These are phyloP conservation scores for Candida incommunis DNA, from an alignment of 805 yeast genomes.

Conservation along the genomic window DNA sequence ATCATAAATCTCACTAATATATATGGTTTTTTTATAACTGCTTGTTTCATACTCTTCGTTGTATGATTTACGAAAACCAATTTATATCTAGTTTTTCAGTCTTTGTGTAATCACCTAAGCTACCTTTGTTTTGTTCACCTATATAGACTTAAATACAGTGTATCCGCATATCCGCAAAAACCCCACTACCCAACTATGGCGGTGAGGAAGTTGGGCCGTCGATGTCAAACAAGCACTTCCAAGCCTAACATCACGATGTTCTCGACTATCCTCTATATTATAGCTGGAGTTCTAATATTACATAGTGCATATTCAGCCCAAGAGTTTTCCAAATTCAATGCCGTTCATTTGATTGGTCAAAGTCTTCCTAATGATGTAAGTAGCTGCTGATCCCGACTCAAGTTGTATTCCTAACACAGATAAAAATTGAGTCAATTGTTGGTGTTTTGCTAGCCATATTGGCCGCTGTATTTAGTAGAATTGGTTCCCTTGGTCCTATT, in stretches of 20 bases:
- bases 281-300: slow-evolving; percentile 9
- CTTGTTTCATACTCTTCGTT: neutral
- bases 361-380: slow-evolving; percentile 6
- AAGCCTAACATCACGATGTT: no score
- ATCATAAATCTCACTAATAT: no score
- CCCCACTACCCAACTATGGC: no score
- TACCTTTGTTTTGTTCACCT: no score
- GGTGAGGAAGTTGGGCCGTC: no score
- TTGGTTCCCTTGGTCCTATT: slow-evolving; percentile 31
- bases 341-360: neutral
- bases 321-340: slow-evolving; percentile 11
- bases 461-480: slow-evolving; percentile 20
- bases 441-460: slow-evolving; percentile 32
- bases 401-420: slow-evolving; percentile 14
- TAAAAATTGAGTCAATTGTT: slow-evolving; percentile 34
- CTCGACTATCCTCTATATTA: no score
- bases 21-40: neutral
- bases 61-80: neutral
- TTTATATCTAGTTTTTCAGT: slow-evolving; percentile 1
- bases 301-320: slow-evolving; percentile 17
- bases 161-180: no score
- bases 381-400: neutral
- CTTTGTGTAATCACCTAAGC: no score
- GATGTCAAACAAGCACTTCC: no score
- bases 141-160: no score